Evolutionary conservation across 2,329 filamentous ascomycete species (phyloP).

Genomic region (Colletotrichum abscissum): DNA sequence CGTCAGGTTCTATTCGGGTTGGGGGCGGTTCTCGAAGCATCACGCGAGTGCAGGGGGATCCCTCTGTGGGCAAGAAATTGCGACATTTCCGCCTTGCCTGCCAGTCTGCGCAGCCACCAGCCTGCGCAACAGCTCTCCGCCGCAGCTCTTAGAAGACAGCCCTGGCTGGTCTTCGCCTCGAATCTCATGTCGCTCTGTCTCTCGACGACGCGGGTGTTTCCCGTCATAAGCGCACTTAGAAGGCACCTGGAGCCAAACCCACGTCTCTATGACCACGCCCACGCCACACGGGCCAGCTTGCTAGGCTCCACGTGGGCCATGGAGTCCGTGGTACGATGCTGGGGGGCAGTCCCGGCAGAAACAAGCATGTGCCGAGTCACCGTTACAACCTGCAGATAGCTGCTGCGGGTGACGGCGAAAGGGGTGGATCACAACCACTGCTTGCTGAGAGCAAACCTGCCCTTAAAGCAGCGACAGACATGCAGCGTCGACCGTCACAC

Average conservation of each 20-base stretch:
- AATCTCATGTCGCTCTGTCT: conserved; percentile 4
- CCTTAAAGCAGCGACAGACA: conserved; percentile 29
- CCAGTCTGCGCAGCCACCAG: neutral
- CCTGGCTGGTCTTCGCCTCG: conserved; percentile 8
- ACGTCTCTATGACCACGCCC: conserved; percentile 13
- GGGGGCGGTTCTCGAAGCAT: conserved; percentile 21
- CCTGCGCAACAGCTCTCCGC: conserved; percentile 1
- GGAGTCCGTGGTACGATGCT: conserved; percentile 30
- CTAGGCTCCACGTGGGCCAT: conserved; percentile 31
- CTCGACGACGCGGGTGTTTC: neutral
- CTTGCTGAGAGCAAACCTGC: neutral
- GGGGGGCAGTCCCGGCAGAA: conserved; percentile 34
- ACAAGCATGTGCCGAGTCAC: conserved; percentile 36
- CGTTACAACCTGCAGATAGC: conserved; percentile 31
- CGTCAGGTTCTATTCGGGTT: neutral
- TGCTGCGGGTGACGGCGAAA: conserved; percentile 14
- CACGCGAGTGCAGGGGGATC: conserved; percentile 26
- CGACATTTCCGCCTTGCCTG: conserved; percentile 23
- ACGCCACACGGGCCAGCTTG: conserved; percentile 23
- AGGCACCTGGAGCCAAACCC: neutral
- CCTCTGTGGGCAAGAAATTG: conserved; percentile 16
- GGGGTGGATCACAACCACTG: conserved; percentile 7
- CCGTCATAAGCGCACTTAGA: neutral
- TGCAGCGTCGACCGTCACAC: conserved; percentile 18
- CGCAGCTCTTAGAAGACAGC: neutral